Conservation (phyloP, 352 stramenopile species). For the Bremia lactucae region DNA sequence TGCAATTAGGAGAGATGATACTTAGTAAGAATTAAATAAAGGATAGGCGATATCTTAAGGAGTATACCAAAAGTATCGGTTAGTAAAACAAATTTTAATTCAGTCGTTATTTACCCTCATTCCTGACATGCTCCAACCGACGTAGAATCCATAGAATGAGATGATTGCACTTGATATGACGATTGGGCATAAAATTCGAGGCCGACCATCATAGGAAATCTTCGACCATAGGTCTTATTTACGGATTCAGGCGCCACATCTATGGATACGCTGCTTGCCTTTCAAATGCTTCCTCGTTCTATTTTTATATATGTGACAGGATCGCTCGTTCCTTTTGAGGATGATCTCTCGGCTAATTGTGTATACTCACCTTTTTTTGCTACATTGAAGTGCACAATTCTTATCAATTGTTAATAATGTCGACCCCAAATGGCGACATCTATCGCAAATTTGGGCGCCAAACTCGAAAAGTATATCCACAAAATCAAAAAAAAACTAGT, state of each 20-base stretch:
- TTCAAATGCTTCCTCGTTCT: conserved; percentile 49
- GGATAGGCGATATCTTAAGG: no score
- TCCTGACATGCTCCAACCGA: conserved; percentile 73
- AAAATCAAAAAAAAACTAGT: conserved; percentile 48
- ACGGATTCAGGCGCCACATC: conserved; percentile 32
- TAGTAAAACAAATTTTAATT: no score
- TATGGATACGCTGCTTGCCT: conserved; percentile 40
- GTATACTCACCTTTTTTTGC: conserved; percentile 7
- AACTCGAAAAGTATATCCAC: conserved; percentile 30
- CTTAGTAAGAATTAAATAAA: no score
- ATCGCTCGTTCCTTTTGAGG: conserved; percentile 10
- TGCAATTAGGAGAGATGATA: no score
- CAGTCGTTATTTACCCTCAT: no score
- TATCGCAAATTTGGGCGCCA: conserved; percentile 8
- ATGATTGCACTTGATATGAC: conserved; percentile 74
- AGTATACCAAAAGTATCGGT: no score
- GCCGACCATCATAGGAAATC: conserved; percentile 56
- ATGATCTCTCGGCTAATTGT: conserved; percentile 1
- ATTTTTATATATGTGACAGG: conserved; percentile 35
- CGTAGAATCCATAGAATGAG: conserved; percentile 69
- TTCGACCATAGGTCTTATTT: conserved; percentile 69
- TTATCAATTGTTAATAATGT: conserved; percentile 13
- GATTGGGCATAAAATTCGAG: conserved; percentile 55
- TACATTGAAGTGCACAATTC: conserved; percentile 13
- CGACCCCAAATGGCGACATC: conserved; percentile 4